Conservation (phyloP, 139 green algal species). For the Closterium sp. region DNA sequence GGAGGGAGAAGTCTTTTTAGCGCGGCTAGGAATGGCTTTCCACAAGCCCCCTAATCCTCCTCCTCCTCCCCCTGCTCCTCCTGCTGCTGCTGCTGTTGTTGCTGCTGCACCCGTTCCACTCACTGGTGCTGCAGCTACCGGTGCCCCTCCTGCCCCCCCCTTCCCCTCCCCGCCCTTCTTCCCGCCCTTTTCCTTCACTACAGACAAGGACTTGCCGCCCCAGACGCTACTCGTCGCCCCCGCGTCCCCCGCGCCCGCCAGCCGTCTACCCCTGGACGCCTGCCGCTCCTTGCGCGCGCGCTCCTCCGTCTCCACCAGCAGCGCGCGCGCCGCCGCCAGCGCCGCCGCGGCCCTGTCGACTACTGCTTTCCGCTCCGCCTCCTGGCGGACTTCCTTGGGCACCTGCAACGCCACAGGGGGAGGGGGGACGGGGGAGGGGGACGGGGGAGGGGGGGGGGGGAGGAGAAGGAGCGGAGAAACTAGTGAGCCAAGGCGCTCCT, state of each 20-base stretch:
- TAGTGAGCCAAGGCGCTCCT: too few relatives aligned
- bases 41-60: background rate
- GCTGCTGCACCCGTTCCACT: background rate
- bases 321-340: constrained; percentile 23
- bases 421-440: too few relatives aligned
- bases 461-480: too few relatives aligned
- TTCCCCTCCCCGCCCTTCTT: background rate
- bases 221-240: background rate
- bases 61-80: background rate
- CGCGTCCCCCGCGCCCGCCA: background rate
- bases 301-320: constrained; percentile 25
- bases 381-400: constrained; percentile 3
- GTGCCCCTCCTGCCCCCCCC: background rate
- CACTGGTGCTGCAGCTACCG: background rate
- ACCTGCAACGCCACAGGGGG: constrained; percentile 5
- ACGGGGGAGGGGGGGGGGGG: too few relatives aligned
- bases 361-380: constrained; percentile 8
- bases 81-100: background rate
- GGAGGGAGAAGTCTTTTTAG: too few relatives aligned
- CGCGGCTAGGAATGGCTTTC: background rate
- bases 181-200: background rate
- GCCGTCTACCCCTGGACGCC: background rate
- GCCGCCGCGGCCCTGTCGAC: constrained; percentile 36
- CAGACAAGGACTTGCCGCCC: constrained; percentile 1
- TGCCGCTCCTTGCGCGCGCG: background rate